phyloP scores from a whole-genome alignment of 345 rosid genomes.

The Boechera divaricarpa region DNA sequence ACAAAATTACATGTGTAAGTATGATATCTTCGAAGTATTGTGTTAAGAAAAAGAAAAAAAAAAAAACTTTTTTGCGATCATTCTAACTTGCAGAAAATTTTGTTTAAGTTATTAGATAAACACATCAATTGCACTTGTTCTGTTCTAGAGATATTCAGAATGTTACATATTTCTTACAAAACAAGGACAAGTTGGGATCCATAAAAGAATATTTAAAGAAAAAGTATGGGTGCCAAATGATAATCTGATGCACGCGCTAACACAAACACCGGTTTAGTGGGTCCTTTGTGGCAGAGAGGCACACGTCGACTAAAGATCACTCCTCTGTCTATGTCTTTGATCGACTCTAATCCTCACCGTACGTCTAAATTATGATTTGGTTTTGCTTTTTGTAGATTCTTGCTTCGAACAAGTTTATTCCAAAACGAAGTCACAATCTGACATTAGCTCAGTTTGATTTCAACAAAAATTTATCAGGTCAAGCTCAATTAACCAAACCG shows the following conservation, averaged over 20 bases:
- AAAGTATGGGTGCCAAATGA: slow-evolving; percentile 38
- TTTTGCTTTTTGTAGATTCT: neutral
- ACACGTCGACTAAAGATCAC: slow-evolving; percentile 38
- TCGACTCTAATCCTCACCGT: slow-evolving; percentile 33
- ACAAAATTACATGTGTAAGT: too few relatives aligned
- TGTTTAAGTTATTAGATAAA: neutral
- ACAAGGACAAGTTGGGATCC: slow-evolving; percentile 31
- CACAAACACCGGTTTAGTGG: slow-evolving; percentile 42
- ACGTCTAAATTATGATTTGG: slow-evolving; percentile 1
- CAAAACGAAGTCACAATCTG: neutral
- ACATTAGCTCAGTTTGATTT: neutral
- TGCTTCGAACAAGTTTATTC: neutral
- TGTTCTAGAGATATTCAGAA: neutral
- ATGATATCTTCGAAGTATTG: too few relatives aligned
- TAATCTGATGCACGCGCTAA: slow-evolving; percentile 47
- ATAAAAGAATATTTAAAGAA: slow-evolving; percentile 6
- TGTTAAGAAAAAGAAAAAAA: too few relatives aligned
- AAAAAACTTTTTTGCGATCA: neutral
- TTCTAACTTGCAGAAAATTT: neutral
- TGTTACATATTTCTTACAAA: neutral
- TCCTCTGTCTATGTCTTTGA: slow-evolving; percentile 25
- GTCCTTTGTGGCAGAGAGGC: slow-evolving; percentile 37
- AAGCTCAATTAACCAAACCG: neutral
- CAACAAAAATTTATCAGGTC: neutral
- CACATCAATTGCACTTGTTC: neutral